Evolutionary conservation across 2,329 filamentous ascomycete genomes (phyloP).

Genomic region (Lecanicillium sp.): DNA sequence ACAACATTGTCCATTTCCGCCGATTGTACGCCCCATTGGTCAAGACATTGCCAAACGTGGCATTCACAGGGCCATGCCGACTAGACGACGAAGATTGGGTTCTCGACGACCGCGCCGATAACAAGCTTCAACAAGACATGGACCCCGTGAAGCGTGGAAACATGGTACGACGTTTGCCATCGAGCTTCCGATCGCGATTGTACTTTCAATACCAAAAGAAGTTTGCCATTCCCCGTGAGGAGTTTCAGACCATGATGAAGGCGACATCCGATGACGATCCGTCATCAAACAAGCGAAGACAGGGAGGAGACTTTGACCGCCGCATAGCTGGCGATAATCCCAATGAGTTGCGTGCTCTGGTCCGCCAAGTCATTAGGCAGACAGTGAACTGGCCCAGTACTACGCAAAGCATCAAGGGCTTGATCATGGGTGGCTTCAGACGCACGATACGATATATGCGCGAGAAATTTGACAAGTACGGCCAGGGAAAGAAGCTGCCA

Average conservation of each 20-base stretch:
- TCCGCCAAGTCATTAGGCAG: constrained; percentile 70
- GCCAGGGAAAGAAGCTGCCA: constrained; percentile 28
- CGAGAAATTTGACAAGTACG: constrained; percentile 70
- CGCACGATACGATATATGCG: constrained; percentile 67
- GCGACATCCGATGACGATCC: constrained; percentile 64
- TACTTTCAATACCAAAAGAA: constrained; percentile 95
- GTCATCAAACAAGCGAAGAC: constrained; percentile 58
- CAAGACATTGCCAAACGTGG: constrained; percentile 80
- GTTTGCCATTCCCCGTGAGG: constrained; percentile 72
- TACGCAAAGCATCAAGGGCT: constrained; percentile 75
- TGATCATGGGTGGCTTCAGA: constrained; percentile 66
- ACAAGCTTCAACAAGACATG: constrained; percentile 79
- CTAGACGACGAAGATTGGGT: constrained; percentile 31
- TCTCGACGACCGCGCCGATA: constrained; percentile 44
- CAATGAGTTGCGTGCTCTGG: constrained; percentile 57
- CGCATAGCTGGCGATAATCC: constrained; percentile 67
- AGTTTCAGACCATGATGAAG: constrained; percentile 80
- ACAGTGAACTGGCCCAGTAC: constrained; percentile 92
- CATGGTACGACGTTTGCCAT: constrained; percentile 88
- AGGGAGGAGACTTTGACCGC: constrained; percentile 79
- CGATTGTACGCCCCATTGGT: constrained; percentile 85
- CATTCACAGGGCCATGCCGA: constrained; percentile 52
- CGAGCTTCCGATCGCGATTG: constrained; percentile 75
- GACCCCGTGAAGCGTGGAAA: constrained; percentile 83
- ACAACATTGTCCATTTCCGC: constrained; percentile 87